phyloP scores from a whole-genome alignment of 805 yeast genomes.

The Komagataella kurtzmanii region DNA sequence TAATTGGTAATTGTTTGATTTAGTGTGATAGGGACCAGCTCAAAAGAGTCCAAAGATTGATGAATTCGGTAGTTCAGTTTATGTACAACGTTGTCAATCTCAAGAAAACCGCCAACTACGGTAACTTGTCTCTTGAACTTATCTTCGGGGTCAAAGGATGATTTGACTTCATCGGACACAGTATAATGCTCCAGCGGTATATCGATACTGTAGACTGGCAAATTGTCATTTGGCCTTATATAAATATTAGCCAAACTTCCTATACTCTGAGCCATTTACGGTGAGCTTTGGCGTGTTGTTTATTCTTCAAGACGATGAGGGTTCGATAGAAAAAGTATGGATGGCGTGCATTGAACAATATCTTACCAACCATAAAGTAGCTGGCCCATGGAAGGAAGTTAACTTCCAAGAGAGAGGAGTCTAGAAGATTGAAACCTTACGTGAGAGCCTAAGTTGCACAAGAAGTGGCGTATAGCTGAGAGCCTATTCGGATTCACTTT shows the following conservation, averaged over 20 bases:
- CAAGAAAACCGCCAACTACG: conserved; percentile 9
- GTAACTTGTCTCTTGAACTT: conserved; percentile 6
- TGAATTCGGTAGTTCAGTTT: conserved; percentile 18
- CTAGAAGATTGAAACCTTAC: neutral
- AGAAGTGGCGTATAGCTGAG: neutral
- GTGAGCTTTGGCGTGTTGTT: neutral
- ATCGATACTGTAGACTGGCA: neutral
- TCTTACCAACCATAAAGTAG: neutral
- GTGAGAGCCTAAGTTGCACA: neutral
- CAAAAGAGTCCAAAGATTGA: conserved; percentile 18
- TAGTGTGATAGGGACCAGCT: conserved; percentile 25
- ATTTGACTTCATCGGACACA: neutral
- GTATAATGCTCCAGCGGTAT: neutral
- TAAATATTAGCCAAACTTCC: neutral
- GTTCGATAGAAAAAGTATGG: neutral
- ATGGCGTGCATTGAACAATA: neutral
- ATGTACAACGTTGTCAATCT: conserved; percentile 12
- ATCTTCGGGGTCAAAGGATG: conserved; percentile 4
- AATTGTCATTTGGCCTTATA: neutral
- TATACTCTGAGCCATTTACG: neutral
- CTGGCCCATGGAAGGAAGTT: neutral
- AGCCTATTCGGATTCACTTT: too few relatives aligned
- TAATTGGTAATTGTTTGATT: conserved; percentile 19
- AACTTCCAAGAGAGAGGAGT: neutral
- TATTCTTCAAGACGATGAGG: neutral